These are phyloP conservation scores for Nissolia schottii DNA, from an alignment of 306 rosid species.

Conservation along the genomic window DNA sequence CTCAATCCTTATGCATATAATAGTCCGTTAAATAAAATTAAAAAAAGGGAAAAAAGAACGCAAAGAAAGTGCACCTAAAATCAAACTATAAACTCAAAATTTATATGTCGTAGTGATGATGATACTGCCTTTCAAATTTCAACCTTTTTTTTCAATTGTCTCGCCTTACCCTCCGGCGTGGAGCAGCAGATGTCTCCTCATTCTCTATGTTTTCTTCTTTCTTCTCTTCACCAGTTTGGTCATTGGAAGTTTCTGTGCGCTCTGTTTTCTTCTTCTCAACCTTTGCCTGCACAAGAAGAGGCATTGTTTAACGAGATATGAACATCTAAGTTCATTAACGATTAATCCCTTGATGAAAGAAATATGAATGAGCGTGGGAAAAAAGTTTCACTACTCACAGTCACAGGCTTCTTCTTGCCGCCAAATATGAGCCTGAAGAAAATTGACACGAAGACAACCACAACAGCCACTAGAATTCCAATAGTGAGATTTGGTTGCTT, in stretches of 20 bases:
- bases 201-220: conserved; percentile 45
- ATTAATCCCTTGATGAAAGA: not conserved
- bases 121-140: conserved; percentile 11
- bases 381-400: conserved; percentile 35
- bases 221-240: conserved; percentile 48
- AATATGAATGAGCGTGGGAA: not conserved
- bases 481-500: conserved; percentile 78
- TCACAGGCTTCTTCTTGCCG: conserved; percentile 47
- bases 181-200: conserved; percentile 47
- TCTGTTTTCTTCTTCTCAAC: conserved; percentile 39
- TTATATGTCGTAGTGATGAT: conserved; percentile 21
- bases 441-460: conserved; percentile 49
- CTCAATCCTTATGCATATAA: not conserved
- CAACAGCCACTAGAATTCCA: conserved; percentile 56
- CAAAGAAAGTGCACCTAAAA: conserved; percentile 26
- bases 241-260: conserved; percentile 38
- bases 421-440: conserved; percentile 66
- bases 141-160: conserved; percentile 47
- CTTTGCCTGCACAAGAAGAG: conserved; percentile 33
- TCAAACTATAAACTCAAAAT: conserved; percentile 34
- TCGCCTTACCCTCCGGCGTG: conserved; percentile 72
- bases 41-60: not conserved
- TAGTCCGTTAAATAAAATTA: not conserved
- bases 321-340: not conserved
- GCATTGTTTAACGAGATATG: not conserved